Conservation (phyloP, 2,329 filamentous ascomycete species). For the Phialemonium atrogriseum region DNA sequence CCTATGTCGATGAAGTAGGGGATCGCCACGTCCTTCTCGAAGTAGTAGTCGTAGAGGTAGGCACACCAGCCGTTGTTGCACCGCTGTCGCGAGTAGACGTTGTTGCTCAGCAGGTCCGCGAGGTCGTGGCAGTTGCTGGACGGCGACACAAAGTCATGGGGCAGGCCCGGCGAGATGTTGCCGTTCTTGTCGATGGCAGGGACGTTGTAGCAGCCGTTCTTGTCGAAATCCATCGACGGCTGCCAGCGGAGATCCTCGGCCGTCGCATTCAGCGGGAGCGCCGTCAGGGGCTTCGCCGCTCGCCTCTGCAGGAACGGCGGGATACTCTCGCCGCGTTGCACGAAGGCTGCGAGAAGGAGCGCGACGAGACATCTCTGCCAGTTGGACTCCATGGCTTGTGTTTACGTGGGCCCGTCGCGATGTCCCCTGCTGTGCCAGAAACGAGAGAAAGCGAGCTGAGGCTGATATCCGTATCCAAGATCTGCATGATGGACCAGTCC, state of each 20-base stretch:
- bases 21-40: conserved; percentile 32
- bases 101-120: conserved; percentile 19
- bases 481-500: no score
- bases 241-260: conserved; percentile 25
- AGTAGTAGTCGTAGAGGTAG: conserved; percentile 36
- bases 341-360: no score
- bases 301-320: no score
- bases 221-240: conserved; percentile 29
- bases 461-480: no score
- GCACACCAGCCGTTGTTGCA: conserved; percentile 37
- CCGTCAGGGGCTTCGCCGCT: conserved; percentile 14
- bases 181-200: conserved; percentile 33
- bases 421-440: no score
- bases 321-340: no score
- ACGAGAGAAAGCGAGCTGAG: no score
- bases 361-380: no score
- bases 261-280: conserved; percentile 23
- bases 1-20: conserved; percentile 19
- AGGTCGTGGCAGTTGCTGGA: conserved; percentile 15
- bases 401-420: no score
- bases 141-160: conserved; percentile 9
- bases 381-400: no score
- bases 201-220: conserved; percentile 34
- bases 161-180: conserved; percentile 19
- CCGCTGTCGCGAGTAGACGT: conserved; percentile 32